A percentile compares a stretch with the other conserved stretches of the same genome.
These are phyloP conservation scores for Thraustotheca clavata DNA, from an alignment of 352 stramenopile species.

Conservation along the genomic window DNA sequence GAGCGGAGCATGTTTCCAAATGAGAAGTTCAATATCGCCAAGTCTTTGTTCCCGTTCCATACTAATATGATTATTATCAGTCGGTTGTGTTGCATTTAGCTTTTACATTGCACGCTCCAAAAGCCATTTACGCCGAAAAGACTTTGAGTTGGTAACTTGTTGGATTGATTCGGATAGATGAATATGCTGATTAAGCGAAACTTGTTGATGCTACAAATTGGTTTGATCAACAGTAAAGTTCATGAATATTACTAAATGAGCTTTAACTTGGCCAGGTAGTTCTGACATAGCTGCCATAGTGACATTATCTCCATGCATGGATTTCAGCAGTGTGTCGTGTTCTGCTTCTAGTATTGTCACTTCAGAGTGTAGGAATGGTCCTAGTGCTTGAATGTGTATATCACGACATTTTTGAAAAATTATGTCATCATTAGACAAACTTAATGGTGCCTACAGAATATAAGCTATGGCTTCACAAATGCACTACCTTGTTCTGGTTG, in stretches of 20 bases:
- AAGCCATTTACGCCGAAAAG: background rate
- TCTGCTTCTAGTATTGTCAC: background rate
- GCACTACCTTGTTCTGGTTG: background rate
- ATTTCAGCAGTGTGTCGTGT: background rate
- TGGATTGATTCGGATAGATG: conserved; percentile 7
- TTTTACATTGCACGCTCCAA: conserved; percentile 12
- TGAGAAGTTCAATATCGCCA: conserved; percentile 17
- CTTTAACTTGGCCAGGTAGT: background rate
- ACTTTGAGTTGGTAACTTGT: conserved; percentile 12
- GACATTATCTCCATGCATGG: background rate
- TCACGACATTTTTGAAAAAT: conserved; percentile 15
- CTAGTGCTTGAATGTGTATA: conserved; percentile 16
- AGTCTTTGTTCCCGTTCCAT: conserved; percentile 7
- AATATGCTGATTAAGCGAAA: conserved; percentile 7
- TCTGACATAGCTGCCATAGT: background rate
- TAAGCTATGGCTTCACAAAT: background rate
- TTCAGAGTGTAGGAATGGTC: conserved; percentile 11
- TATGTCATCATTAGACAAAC: background rate
- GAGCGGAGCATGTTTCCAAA: conserved; percentile 11
- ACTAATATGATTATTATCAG: background rate
- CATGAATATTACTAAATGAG: background rate
- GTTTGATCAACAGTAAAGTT: background rate
- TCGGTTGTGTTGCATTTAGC: background rate
- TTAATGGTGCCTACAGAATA: background rate
- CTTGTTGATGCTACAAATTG: background rate